Evolutionary conservation across 192 early-diverging fungal genomes (phyloP), one percentile per base, ranked within the genome.

Genomic region (Coemansia sp.): DNA sequence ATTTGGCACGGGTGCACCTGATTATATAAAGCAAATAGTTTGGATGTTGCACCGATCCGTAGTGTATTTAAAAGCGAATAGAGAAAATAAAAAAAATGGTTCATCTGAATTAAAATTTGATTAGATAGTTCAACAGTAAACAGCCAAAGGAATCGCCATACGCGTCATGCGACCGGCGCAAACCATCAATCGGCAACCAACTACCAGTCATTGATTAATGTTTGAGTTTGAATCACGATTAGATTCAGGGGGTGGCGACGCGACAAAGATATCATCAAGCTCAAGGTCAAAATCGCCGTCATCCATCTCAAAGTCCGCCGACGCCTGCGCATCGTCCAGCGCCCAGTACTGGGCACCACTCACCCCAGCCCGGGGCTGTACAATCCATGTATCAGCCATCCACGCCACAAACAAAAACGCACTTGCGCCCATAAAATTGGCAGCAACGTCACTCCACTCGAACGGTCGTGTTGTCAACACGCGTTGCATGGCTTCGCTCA

Each of bases 221-320:
- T 34, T 34, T 7, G 8, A 34, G 8, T 7, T 34, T 8, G 31
- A 8, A 8, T 34, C 31, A 6, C 6, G 31, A 34, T 34, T 34
- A 34, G 31, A 44, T 44, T n/a, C 40, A 44, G 40, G 31, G 31
- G 31, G 40, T 14, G 40, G 40, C 40, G 60, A 63, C 23, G 56
- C 58, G n/a, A 66, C 75, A 42, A 78, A 54, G 50, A 72, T 78
- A 6, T 78, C 75, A 60, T 78, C 70, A 42, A 78, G 63, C 70
- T 78, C 75, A n/a, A 78, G 57, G 34, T 69, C 75, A 26, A 78
- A 59, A 34, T 34, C 31, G 21, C 71, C 75, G 26, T 68, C 65
- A 2, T 37, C 61, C 14, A 51, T 25, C 8, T 66, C 74, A 38
- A 63, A 22, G 61, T 59, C 71, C 15, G 40, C 46, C 21, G 65